Base-by-base conservation (phyloP, 2,329 filamentous ascomycete species). In the Microdochium nivale region DNA sequence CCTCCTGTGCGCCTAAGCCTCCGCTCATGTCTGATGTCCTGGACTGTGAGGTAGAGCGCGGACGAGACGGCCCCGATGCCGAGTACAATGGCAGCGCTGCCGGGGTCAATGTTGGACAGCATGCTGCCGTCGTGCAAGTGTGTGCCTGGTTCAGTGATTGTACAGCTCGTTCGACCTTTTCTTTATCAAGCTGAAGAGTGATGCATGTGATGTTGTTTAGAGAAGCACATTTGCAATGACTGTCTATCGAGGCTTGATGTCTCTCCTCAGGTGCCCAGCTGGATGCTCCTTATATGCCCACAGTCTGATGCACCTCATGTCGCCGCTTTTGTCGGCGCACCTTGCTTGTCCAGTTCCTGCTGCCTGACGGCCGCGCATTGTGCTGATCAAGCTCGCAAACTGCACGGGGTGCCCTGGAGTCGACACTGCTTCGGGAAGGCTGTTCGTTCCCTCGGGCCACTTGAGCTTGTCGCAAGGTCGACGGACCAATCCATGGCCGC, bases 1-100 rank as follows among this genome's bases (percentile, higher is more conserved):
- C 66, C 67, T 4, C 68, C 67, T 44, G 59, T 55, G 25, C 58
- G 62, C 23, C 60, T 59, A 40, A 71, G 67, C 21, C 55, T 54
- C 51, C 55, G 52, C 59, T 63, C 43, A 58, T 62, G 16, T 43
- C 56, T 51, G 16, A 46, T 55, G 24, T 46, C 44, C 48, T 59
- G 54, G 16, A 61, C 30, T 3, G 53, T 37, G 51, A 56, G 58
- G 23, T 55, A 56, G 27, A 48, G 37, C 11, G 50, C 25, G 23
- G 40, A 44, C 27, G 51, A 49, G 48, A 37, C 49, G 14, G 56
- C 25, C n/a, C 25, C 48, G 9, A 54, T 27, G 16, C 16, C 32
- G 23, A 51, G 14, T 35, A 37, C 47, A 1, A 48, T 44, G 4
- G n/a, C 51, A 9, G 57, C 23, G 23, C 55, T 54, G 40, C 8